Conservation (phyloP, 345 rosid genomes). For the Stellera chamaejasme region DNA sequence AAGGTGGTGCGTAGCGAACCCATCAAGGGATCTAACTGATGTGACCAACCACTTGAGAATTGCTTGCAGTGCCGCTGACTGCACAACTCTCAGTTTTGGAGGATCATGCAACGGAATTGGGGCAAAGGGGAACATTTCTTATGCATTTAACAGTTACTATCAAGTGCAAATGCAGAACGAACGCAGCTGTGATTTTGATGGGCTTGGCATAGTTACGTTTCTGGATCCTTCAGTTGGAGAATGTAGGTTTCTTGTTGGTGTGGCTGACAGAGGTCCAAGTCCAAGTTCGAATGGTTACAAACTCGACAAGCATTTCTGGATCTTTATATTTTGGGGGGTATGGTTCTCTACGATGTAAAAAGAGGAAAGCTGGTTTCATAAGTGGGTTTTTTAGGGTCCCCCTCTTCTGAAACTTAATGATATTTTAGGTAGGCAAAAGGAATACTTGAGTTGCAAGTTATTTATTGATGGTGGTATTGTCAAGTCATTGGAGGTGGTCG, state of each 20-base stretch:
- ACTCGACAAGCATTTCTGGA: constrained; percentile 10
- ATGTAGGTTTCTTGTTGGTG: constrained; percentile 89
- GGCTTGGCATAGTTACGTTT: constrained; percentile 84
- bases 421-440: constrained; percentile 10
- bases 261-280: constrained; percentile 39
- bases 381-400: constrained; percentile 27
- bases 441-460: constrained; percentile 13
- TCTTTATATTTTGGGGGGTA: constrained; percentile 28
- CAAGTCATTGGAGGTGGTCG: constrained; percentile 13
- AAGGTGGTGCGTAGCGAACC: constrained; percentile 94
- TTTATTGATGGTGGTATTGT: constrained; percentile 6
- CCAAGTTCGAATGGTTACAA: constrained; percentile 12
- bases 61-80: constrained; percentile 81
- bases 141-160: constrained; percentile 94
- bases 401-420: constrained; percentile 22
- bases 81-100: constrained; percentile 79
- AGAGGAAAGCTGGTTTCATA: constrained; percentile 7
- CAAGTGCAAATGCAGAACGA: constrained; percentile 78
- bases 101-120: constrained; percentile 87
- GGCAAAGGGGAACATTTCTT: constrained; percentile 76
- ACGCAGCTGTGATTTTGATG: constrained; percentile 81
- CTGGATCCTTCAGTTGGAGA: constrained; percentile 83
- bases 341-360: constrained; percentile 29
- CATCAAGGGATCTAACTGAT: constrained; percentile 48
- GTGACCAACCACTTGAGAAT: constrained; percentile 65